Evolutionary conservation across 1,284 basidiomycete species (phyloP).

Genomic region (Earliella scabrosa): DNA sequence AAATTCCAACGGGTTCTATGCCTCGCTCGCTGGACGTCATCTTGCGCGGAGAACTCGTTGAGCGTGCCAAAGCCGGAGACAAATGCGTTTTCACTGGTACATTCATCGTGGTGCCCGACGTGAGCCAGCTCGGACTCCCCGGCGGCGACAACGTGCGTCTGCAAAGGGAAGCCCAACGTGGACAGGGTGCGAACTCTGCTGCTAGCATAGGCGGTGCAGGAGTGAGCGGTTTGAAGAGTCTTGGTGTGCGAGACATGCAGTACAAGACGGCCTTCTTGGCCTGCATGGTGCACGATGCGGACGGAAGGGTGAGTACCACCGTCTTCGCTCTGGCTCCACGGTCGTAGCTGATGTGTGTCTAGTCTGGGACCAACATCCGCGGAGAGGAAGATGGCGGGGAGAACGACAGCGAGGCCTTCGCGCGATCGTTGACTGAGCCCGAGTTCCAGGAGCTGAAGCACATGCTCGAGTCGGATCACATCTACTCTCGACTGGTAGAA

Average conservation of each 20-base stretch:
- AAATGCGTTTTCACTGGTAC: conserved; percentile 98
- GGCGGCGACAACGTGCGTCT: conserved; percentile 94
- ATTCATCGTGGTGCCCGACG: conserved; percentile 98
- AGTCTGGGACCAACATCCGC: conserved; percentile 85
- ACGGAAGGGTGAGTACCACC: conserved; percentile 69
- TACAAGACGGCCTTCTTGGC: conserved; percentile 99
- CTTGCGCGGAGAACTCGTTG: conserved; percentile 93
- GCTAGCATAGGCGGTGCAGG: conserved; percentile 83
- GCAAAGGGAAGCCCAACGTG: conserved; percentile 82
- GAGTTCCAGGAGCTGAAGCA: conserved; percentile 94
- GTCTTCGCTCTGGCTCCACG: too few relatives aligned
- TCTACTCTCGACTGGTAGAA: conserved; percentile 92
- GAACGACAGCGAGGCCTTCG: conserved; percentile 80
- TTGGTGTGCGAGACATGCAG: conserved; percentile 94
- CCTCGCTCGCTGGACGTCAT: conserved; percentile 97
- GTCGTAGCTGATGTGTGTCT: neutral
- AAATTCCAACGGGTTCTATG: conserved; percentile 99
- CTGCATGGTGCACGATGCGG: conserved; percentile 95
- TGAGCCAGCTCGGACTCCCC: conserved; percentile 93
- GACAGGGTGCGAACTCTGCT: conserved; percentile 59
- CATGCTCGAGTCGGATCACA: conserved; percentile 94
- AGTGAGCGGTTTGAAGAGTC: conserved; percentile 91
- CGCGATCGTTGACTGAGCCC: conserved; percentile 88
- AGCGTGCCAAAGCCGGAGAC: conserved; percentile 98
- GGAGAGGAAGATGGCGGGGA: conserved; percentile 85